These are phyloP conservation scores for Alternaria ethzedia DNA, from an alignment of 2,329 filamentous ascomycete genomes.

Conservation along the genomic window DNA sequence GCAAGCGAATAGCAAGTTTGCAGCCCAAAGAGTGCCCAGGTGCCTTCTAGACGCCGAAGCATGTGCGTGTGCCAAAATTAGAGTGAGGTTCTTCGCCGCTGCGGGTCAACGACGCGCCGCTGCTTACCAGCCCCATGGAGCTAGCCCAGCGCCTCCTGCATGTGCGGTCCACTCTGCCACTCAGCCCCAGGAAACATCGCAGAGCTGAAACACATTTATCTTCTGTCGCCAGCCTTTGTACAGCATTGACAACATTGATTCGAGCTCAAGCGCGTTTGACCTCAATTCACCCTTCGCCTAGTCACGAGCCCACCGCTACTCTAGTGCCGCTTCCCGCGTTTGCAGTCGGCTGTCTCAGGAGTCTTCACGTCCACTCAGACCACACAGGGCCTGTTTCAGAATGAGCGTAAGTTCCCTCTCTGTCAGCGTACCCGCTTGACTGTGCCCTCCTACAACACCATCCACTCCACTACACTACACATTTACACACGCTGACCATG, in stretches of 20 bases:
- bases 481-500: constrained; percentile 23
- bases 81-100: constrained; percentile 14
- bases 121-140: constrained; percentile 10
- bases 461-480: constrained; percentile 10
- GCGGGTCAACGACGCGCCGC: constrained; percentile 14
- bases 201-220: constrained; percentile 22
- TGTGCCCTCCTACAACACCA: constrained; percentile 8
- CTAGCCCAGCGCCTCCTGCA: constrained; percentile 17
- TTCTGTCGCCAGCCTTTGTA: constrained; percentile 11
- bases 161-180: constrained; percentile 6
- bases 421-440: constrained; percentile 13
- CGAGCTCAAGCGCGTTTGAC: constrained; percentile 9
- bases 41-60: constrained; percentile 1
- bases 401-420: constrained; percentile 47
- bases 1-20: background rate
- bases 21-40: background rate
- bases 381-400: constrained; percentile 46
- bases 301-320: constrained; percentile 2
- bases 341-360: constrained; percentile 44
- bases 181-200: constrained; percentile 23
- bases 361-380: constrained; percentile 35
- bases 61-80: constrained; percentile 26
- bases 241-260: constrained; percentile 17
- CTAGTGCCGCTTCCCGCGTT: constrained; percentile 19
- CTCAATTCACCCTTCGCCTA: constrained; percentile 2